These are phyloP conservation scores for Neurospora pannonica DNA, from an alignment of 495 filamentous ascomycete species.

Conservation along the genomic window DNA sequence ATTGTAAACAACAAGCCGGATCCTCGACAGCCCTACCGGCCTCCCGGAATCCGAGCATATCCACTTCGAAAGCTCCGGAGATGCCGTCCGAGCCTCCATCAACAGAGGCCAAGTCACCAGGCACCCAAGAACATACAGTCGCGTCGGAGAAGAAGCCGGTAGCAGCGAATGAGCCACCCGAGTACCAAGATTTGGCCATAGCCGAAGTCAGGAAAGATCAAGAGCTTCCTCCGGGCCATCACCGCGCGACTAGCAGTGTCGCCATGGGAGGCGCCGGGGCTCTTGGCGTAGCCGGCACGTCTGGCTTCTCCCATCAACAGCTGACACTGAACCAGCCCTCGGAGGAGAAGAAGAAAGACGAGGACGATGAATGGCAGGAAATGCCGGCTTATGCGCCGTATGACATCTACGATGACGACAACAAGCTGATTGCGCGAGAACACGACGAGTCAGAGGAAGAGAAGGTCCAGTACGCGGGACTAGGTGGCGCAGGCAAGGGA, in stretches of 20 bases:
- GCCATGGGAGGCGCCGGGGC: neutral
- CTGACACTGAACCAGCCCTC: slow-evolving; percentile 46
- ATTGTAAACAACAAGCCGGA: neutral
- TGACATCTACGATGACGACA: slow-evolving; percentile 92
- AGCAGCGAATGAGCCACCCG: slow-evolving; percentile 6
- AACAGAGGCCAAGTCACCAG: neutral
- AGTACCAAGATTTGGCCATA: slow-evolving; percentile 14
- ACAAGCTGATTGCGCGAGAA: slow-evolving; percentile 73
- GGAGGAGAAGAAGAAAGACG: slow-evolving; percentile 38
- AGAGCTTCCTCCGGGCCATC: slow-evolving; percentile 12
- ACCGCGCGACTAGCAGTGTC: slow-evolving; percentile 21
- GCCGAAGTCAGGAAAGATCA: slow-evolving; percentile 9
- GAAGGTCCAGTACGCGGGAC: slow-evolving; percentile 59
- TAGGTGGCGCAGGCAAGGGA: slow-evolving; percentile 85
- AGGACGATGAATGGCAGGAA: slow-evolving; percentile 68
- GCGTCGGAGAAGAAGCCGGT: neutral
- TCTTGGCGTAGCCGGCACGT: slow-evolving; percentile 33
- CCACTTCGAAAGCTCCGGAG: neutral
- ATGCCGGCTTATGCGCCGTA: slow-evolving; percentile 91
- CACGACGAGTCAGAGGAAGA: slow-evolving; percentile 61
- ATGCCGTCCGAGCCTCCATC: neutral
- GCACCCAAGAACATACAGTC: neutral
- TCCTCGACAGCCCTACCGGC: neutral
- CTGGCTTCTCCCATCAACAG: slow-evolving; percentile 89
- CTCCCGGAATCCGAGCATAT: neutral